Percentiles rank a stretch among this genome's conserved stretches.
Evolutionary conservation across 306 rosid genomes (phyloP).

Genomic region (Rosa persica): DNA sequence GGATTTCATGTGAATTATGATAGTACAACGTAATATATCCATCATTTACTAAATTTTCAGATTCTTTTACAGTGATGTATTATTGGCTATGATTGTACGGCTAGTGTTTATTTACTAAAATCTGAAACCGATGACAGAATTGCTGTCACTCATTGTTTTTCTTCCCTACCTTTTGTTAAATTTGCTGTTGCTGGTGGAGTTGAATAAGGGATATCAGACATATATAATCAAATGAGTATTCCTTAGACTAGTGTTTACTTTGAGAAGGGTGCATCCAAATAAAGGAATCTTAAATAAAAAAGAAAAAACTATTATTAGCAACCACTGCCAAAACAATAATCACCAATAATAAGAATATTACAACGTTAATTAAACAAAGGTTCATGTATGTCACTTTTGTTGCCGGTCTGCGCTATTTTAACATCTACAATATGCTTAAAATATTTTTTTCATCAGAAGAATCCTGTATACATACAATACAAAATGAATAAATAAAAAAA

Average conservation of each 20-base stretch:
- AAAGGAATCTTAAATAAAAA: background rate
- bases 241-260: constrained; percentile 1
- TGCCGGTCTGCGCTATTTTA: no score
- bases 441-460: no score
- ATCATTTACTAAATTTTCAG: no score
- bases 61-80: no score
- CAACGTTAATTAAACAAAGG: background rate
- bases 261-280: constrained; percentile 15
- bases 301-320: background rate
- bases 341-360: background rate
- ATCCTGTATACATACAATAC: background rate
- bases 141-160: background rate
- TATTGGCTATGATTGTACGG: no score
- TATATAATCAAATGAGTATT: background rate
- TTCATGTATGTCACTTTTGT: background rate
- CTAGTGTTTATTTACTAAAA: background rate
- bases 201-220: constrained; percentile 3
- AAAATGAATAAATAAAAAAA: background rate
- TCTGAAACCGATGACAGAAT: background rate
- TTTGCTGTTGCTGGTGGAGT: background rate
- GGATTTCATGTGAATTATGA: no score
- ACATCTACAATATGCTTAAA: background rate
- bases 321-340: background rate
- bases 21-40: no score
- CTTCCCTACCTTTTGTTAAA: background rate